These are phyloP conservation scores for Saccharomycopsis javanensis DNA, from an alignment of 805 yeast species.

Conservation along the genomic window DNA sequence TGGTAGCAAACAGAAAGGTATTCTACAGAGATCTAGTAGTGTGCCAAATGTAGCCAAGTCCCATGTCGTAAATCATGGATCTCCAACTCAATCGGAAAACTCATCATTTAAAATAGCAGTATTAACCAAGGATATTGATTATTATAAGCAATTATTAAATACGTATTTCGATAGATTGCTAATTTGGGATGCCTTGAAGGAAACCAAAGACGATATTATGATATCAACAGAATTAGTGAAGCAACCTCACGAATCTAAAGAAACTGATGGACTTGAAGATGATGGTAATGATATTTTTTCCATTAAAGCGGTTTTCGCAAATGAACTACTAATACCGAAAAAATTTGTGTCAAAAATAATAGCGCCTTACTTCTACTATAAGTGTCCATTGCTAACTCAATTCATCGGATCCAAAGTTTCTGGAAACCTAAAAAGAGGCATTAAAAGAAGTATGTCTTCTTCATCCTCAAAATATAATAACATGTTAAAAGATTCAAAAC, in stretches of 20 bases:
- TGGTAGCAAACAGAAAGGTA: neutral
- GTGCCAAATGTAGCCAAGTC: neutral
- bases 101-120: neutral
- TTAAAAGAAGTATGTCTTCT: neutral
- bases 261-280: neutral
- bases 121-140: neutral
- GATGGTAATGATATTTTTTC: neutral
- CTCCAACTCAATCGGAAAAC: neutral
- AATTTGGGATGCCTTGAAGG: constrained; percentile 17
- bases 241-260: too few relatives aligned
- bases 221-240: neutral
- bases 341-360: constrained; percentile 10
- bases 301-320: constrained; percentile 1
- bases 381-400: constrained; percentile 13
- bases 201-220: neutral
- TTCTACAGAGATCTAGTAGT: neutral
- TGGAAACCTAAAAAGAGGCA: constrained; percentile 3
- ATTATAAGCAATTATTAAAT: constrained; percentile 8
- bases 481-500: neutral
- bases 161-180: constrained; percentile 14
- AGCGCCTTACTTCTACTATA: constrained; percentile 15
- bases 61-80: neutral
- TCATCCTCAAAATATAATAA: neutral
- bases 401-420: constrained; percentile 11
- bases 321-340: constrained; percentile 6